Evolutionary conservation across 148 eudicot species (phyloP), one percentile per base, ranked within the genome.

Genomic region (Rhododendron henanense): DNA sequence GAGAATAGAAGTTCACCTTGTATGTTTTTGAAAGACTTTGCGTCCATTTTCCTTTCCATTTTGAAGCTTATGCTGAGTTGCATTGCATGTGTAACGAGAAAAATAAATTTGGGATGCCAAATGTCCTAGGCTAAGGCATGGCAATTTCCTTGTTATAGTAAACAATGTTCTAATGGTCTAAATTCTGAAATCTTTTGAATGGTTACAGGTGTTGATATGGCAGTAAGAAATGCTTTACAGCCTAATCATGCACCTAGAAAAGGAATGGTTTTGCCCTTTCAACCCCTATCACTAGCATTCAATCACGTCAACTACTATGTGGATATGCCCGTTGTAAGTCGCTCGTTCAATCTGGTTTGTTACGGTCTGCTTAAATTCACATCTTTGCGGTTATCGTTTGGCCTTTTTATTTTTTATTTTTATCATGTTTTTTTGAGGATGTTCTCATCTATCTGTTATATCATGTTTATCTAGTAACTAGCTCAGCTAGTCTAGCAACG

Each of bases 291-390:
- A 31, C 91, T 94, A 37, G 91, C 93, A 79, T 94, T 94, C 81
- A 86, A 85, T 86, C 95, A 92, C 55, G 84, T 94, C 85, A 93
- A 90, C 84, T 94, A 93, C 87, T 91, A 88, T 47, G 93, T 94
- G 74, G 90, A 94, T 86, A 91, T 91, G 93, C 97, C 95, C 51
- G 37, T 88, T 63, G 97, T 94, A 87, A 93, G 95, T 91, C 18
- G 25, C 4, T 81, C 10, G 23, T 37, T 33, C 47, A 33, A 37
- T 37, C 6, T 9, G 4, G 1, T 21, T 57, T 28, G 19, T 19
- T 59, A 10, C 61, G 3, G 4, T 19, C 13, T 33, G 13, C n/a
- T 80, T n/a, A 45, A 11, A 1, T 78, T 2, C 15, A 23, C 61
- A 50, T 51, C 18, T 79, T 50, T 79, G 21, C 6, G 35, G 19